Percentiles rank a stretch among this genome's conserved stretches.
Evolutionary conservation across 1,284 basidiomycete species (phyloP).

Genomic region (Ganoderma multipileum): DNA sequence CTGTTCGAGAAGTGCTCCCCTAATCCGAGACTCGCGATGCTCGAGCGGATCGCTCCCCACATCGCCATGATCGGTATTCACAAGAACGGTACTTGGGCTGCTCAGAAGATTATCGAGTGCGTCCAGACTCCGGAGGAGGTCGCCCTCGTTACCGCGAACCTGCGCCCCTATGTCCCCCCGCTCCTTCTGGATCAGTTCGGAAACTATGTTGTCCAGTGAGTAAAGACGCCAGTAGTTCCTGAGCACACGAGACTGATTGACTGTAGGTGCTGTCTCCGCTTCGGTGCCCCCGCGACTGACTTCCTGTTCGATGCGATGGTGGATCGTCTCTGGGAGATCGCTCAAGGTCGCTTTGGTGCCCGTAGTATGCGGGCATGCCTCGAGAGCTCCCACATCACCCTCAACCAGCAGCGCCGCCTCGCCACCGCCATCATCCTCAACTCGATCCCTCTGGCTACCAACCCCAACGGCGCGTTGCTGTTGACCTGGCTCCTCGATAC

Average conservation of each 20-base stretch:
- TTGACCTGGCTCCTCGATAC: constrained; percentile 98
- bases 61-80: constrained; percentile 98
- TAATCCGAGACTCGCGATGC: constrained; percentile 83
- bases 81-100: constrained; percentile 99
- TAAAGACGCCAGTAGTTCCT: constrained; percentile 25
- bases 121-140: constrained; percentile 91
- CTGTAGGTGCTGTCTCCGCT: constrained; percentile 86
- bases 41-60: constrained; percentile 93
- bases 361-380: constrained; percentile 97
- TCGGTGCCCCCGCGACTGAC: constrained; percentile 88
- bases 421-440: constrained; percentile 95
- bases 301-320: constrained; percentile 99
- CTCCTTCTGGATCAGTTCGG: constrained; percentile 96
- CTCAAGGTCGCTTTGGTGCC: constrained; percentile 96
- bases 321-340: constrained; percentile 98
- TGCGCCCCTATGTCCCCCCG: constrained; percentile 92
- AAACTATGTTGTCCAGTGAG: constrained; percentile 97
- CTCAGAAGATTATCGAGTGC: constrained; percentile 98
- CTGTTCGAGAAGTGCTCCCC: constrained; percentile 92
- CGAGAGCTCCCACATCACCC: constrained; percentile 85
- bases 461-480: constrained; percentile 94
- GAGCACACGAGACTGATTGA: neutral
- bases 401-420: constrained; percentile 93
- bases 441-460: constrained; percentile 97
- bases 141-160: constrained; percentile 82